Evolutionary conservation across 371 early-diverging fungal genomes (phyloP), one percentile per base, ranked within the genome.

Genomic region (Mortierella sp.): DNA sequence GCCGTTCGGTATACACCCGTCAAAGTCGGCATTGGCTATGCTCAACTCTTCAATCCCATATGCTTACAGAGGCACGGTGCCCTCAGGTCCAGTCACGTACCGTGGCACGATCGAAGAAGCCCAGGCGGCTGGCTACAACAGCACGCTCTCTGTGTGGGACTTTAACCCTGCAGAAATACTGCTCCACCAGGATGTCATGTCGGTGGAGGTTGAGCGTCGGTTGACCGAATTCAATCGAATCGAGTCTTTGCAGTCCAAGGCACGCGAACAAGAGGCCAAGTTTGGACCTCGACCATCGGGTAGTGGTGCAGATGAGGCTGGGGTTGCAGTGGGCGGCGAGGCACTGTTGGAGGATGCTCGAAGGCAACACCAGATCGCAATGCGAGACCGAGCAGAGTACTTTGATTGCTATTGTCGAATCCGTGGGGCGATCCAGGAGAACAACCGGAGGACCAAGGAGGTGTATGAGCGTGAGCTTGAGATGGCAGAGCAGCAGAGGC

Each of bases 61-160:
- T 61, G n/a, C 31, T 46, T 21, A 26, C n/a, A 48, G 19, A 10
- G 8, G n/a, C 6, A 55, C 24, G 69, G 69, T 21, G 40, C 28
- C 59, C 2, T 16, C 44, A 19, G 28, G 26, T 19, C 61, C 73
- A 51, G 54, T 34, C 14, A 76, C 69, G 44, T 82, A 76, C 71
- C 61, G 75, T 16, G 81, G 81, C 0, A 76, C 78, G 24, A 61
- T 78, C 74, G 81, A 76, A 28, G 81, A 81, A 5, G 81, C 81
- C 0, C 81, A 85, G 64, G 69, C 70, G 0, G 79, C 73, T 3
- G 81, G 86, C 0, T 81, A 76, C 57, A 85, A 85, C 55, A 78
- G 79, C 37, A 85, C 86, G 21, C 79, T 85, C 31, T 78, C 76
- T 14, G 28, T 78, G 1, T 85, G 86, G 86, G 54, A 31, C 28